Percentiles rank a stretch among this genome's conserved stretches.
Evolutionary conservation across 192 early-diverging fungal genomes (phyloP).

Genomic region (Gigaspora rosea): DNA sequence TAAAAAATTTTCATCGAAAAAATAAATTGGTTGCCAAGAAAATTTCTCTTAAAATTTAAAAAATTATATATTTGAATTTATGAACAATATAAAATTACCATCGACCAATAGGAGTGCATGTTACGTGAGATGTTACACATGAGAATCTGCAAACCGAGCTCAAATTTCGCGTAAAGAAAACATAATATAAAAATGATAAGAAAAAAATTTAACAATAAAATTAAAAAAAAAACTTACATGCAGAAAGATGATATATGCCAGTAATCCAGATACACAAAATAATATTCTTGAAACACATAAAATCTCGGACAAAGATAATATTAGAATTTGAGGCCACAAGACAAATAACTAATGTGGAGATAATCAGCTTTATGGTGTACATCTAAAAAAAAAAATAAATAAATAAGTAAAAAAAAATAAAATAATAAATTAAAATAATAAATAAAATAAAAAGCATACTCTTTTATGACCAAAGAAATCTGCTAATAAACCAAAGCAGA

Average conservation of each 20-base stretch:
- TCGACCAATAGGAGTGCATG: too few relatives aligned
- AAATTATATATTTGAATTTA: too few relatives aligned
- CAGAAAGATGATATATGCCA: constrained; percentile 95
- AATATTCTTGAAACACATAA: constrained; percentile 84
- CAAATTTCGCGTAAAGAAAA: too few relatives aligned
- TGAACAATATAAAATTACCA: too few relatives aligned
- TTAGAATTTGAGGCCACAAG: constrained; percentile 49
- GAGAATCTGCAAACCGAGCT: too few relatives aligned
- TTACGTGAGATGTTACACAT: too few relatives aligned
- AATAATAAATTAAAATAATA: neutral
- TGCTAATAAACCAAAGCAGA: constrained; percentile 78
- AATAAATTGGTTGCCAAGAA: too few relatives aligned
- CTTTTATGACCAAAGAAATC: constrained; percentile 86
- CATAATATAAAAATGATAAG: too few relatives aligned
- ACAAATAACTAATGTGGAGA: constrained; percentile 80
- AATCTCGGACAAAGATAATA: constrained; percentile 9
- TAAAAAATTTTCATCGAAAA: too few relatives aligned
- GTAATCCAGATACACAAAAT: constrained; percentile 91
- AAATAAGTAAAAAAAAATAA: neutral
- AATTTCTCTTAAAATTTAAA: too few relatives aligned
- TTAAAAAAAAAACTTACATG: constrained; percentile 49
- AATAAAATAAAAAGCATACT: neutral
- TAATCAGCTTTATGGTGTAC: constrained; percentile 85
- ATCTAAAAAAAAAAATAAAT: constrained; percentile 48
- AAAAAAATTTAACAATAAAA: too few relatives aligned